phyloP scores from a whole-genome alignment of 2,329 filamentous ascomycete genomes.

The Monosporascus sp. region DNA sequence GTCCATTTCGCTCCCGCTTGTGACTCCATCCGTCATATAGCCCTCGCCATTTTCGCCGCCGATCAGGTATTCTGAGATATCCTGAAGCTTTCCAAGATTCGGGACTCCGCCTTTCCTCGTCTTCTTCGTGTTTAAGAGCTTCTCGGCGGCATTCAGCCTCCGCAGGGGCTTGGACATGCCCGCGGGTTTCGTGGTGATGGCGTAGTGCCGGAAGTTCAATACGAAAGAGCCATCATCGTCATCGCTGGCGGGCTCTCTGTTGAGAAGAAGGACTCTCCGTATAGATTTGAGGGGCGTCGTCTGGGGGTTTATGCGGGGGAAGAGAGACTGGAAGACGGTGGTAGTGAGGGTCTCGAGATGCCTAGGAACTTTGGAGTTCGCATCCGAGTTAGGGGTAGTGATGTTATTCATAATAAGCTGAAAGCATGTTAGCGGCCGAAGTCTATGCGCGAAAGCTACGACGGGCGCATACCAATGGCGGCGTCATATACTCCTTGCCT shows the following conservation, averaged over 20 bases:
- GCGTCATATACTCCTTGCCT: conserved; percentile 78
- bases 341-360: conserved; percentile 91
- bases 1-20: conserved; percentile 85
- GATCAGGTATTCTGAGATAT: conserved; percentile 92
- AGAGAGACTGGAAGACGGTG: conserved; percentile 92
- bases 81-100: conserved; percentile 83
- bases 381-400: conserved; percentile 55
- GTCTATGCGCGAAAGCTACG: background rate
- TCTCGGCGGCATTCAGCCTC: conserved; percentile 79
- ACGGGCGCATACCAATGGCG: conserved; percentile 61
- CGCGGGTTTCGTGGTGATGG: conserved; percentile 83
- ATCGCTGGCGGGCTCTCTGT: conserved; percentile 60
- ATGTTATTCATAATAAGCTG: conserved; percentile 99
- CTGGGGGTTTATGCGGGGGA: conserved; percentile 92
- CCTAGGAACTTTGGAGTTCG: conserved; percentile 71
- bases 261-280: conserved; percentile 81
- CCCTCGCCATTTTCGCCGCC: conserved; percentile 72
- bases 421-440: background rate
- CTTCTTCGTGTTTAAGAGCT: conserved; percentile 58
- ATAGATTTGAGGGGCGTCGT: conserved; percentile 88
- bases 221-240: conserved; percentile 67
- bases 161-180: conserved; percentile 81
- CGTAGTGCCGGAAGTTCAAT: conserved; percentile 86
- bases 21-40: conserved; percentile 73
- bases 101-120: conserved; percentile 69